phyloP scores from a whole-genome alignment of 2,329 filamentous ascomycete species.

The Hymenoscyphus infarciens region DNA sequence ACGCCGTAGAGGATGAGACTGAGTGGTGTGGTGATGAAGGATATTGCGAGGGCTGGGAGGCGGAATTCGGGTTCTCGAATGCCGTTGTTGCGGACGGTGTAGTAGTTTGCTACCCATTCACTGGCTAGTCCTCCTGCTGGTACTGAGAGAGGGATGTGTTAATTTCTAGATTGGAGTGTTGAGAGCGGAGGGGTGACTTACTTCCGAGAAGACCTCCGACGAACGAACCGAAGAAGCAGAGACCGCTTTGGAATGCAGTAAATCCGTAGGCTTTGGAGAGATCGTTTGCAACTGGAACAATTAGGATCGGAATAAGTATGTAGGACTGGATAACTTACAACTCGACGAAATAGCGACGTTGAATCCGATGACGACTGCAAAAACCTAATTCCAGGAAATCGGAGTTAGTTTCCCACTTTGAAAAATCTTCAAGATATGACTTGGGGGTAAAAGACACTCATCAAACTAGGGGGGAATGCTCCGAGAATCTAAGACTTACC shows the following conservation, averaged over 20 bases:
- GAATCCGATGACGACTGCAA: constrained; percentile 54
- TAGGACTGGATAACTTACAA: constrained; percentile 23
- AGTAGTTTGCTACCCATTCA: constrained; percentile 33
- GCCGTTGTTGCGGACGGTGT: constrained; percentile 22
- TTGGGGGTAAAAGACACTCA: too few relatives aligned
- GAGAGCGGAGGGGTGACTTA: constrained; percentile 7
- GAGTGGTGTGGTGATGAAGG: constrained; percentile 31
- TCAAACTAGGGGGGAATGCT: too few relatives aligned
- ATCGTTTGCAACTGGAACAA: constrained; percentile 36
- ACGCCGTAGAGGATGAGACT: constrained; percentile 37
- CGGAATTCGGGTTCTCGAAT: constrained; percentile 31
- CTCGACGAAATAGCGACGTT: constrained; percentile 52
- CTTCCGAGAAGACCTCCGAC: constrained; percentile 46
- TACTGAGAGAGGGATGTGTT: constrained; percentile 25
- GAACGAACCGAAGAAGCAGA: constrained; percentile 49
- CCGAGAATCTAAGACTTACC: constrained; percentile 32
- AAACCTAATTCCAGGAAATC: too few relatives aligned
- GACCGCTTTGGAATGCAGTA: constrained; percentile 44
- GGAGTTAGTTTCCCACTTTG: too few relatives aligned
- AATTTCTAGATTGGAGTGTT: too few relatives aligned
- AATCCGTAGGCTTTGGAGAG: constrained; percentile 42
- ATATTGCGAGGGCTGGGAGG: constrained; percentile 33
- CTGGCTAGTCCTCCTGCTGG: constrained; percentile 44
- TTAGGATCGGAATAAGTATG: not conserved
- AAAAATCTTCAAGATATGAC: too few relatives aligned